phyloP scores from a whole-genome alignment of 768 basidiomycete genomes.

The Trametes cingulata region DNA sequence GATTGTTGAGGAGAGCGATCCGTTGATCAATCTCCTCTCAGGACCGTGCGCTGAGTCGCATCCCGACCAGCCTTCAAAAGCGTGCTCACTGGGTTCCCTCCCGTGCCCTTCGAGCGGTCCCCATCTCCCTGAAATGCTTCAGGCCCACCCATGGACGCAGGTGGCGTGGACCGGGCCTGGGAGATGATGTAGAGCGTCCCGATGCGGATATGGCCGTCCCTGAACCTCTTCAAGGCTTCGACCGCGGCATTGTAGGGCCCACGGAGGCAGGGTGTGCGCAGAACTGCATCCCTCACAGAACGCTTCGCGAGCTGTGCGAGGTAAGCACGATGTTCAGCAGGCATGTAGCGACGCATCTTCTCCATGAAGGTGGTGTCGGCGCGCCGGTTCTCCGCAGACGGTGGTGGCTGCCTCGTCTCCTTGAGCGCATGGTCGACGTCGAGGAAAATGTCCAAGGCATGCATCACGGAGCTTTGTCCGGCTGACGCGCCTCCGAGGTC shows the following conservation, averaged over 20 bases:
- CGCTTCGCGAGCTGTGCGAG: slow-evolving; percentile 66
- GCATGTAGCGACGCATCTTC: slow-evolving; percentile 95
- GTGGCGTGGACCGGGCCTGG: slow-evolving; percentile 69
- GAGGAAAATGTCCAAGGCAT: slow-evolving; percentile 80
- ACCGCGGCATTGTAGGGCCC: slow-evolving; percentile 83
- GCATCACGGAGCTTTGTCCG: slow-evolving; percentile 92
- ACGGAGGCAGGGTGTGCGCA: slow-evolving; percentile 54
- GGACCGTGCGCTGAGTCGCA: slow-evolving; percentile 68
- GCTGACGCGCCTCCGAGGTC: slow-evolving; percentile 88
- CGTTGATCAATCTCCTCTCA: slow-evolving; percentile 38
- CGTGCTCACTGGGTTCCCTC: slow-evolving; percentile 80
- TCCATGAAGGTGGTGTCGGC: slow-evolving; percentile 85
- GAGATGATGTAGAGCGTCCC: slow-evolving; percentile 86
- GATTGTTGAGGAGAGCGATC: neutral
- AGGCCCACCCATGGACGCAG: slow-evolving; percentile 32
- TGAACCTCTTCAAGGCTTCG: slow-evolving; percentile 73
- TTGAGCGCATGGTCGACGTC: slow-evolving; percentile 87
- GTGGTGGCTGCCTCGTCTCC: slow-evolving; percentile 63
- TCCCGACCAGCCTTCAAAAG: slow-evolving; percentile 90
- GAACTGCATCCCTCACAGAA: slow-evolving; percentile 64
- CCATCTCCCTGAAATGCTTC: slow-evolving; percentile 17
- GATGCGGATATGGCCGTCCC: slow-evolving; percentile 88
- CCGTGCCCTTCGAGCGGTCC: slow-evolving; percentile 77
- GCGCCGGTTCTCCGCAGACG: slow-evolving; percentile 64
- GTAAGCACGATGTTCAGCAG: slow-evolving; percentile 85